These are phyloP conservation scores for Pseudocercospora pini-densiflorae DNA, from an alignment of 2,329 filamentous ascomycete species.

Conservation along the genomic window DNA sequence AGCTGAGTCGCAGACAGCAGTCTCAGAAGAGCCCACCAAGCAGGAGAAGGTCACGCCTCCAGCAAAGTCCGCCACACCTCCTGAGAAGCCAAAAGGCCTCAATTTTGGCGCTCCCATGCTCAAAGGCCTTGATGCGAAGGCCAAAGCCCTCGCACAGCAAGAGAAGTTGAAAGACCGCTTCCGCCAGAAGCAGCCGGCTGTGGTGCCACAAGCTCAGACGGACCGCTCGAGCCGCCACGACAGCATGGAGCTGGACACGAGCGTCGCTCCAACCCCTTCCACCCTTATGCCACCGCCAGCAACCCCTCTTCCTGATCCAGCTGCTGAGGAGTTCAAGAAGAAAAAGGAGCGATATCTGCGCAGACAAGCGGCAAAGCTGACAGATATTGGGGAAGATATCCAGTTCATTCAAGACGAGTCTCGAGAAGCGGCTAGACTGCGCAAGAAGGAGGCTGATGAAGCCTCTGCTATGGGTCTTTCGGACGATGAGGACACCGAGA, in stretches of 20 bases:
- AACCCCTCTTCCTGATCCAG: neutral
- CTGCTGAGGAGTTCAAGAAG: constrained; percentile 11
- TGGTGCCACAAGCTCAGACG: neutral
- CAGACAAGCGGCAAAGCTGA: constrained; percentile 22
- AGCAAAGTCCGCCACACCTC: neutral
- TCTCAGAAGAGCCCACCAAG: neutral
- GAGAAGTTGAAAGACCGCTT: neutral
- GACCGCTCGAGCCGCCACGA: neutral
- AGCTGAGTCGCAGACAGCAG: no score
- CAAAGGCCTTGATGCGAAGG: neutral
- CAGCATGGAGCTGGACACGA: neutral
- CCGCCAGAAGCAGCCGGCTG: neutral
- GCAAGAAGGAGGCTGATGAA: constrained; percentile 27
- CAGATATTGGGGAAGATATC: constrained; percentile 29
- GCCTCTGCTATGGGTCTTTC: neutral
- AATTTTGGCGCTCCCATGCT: neutral
- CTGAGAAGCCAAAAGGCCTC: neutral
- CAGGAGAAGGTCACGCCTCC: neutral
- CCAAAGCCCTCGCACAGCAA: neutral
- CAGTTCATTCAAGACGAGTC: constrained; percentile 28
- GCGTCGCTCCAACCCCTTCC: neutral
- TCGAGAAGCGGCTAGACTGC: constrained; percentile 22
- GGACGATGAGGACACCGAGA: constrained; percentile 8
- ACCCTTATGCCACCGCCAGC: constrained; percentile 12
- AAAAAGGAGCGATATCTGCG: constrained; percentile 10